A percentile compares a stretch with the other conserved stretches of the same genome.
Evolutionary conservation across 2,329 filamentous ascomycete species (phyloP).

Genomic region (Sphaerulina populicola): DNA sequence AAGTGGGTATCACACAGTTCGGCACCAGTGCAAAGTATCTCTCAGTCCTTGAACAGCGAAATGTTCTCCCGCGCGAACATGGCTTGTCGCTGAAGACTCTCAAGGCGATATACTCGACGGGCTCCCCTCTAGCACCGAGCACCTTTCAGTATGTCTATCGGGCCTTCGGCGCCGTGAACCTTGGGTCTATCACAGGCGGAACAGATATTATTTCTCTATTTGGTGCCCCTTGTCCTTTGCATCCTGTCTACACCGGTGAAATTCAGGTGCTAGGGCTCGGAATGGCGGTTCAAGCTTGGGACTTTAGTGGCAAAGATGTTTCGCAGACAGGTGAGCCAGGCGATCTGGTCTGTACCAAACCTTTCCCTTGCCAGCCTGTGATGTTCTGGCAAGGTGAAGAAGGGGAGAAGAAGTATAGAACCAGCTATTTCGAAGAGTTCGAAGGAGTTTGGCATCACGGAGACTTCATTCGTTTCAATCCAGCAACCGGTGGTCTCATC

Average conservation of each 20-base stretch:
- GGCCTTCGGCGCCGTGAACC: conserved; percentile 76
- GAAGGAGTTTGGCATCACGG: conserved; percentile 80
- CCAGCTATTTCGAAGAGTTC: conserved; percentile 84
- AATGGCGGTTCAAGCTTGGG: conserved; percentile 45
- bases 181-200: conserved; percentile 88
- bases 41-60: conserved; percentile 75
- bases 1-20: conserved; percentile 79
- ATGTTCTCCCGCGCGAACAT: conserved; percentile 50
- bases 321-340: conserved; percentile 61
- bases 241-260: conserved; percentile 44
- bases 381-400: conserved; percentile 67
- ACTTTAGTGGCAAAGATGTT: conserved; percentile 50
- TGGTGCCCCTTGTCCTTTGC: conserved; percentile 61
- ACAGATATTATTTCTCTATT: conserved; percentile 97
- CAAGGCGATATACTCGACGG: conserved; percentile 86
- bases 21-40: conserved; percentile 93
- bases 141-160: conserved; percentile 86
- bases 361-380: conserved; percentile 86
- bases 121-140: conserved; percentile 81
- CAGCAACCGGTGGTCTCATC: conserved; percentile 64
- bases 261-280: conserved; percentile 45
- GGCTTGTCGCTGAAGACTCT: conserved; percentile 53
- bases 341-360: conserved; percentile 75
- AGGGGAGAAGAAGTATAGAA: conserved; percentile 67
- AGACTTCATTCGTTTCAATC: conserved; percentile 72